Percentiles rank a stretch among this genome's conserved stretches.
phyloP scores from a whole-genome alignment of 805 yeast species.

The Spathaspora hagerdaliae region DNA sequence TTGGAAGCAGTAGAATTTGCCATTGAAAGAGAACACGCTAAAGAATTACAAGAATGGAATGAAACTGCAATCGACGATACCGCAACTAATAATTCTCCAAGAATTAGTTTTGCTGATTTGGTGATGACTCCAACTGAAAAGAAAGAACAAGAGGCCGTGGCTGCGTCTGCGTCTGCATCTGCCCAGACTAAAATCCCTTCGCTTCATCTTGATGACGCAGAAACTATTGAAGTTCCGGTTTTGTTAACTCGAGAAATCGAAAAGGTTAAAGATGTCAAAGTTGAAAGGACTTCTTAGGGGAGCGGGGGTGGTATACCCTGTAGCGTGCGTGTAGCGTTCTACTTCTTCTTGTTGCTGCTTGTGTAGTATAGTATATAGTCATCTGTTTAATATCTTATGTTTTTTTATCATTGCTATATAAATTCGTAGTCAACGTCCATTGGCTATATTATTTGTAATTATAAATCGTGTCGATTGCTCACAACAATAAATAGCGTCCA shows the following conservation, averaged over 20 bases:
- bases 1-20: slow-evolving; percentile 81
- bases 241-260: slow-evolving; percentile 40
- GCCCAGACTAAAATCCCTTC: slow-evolving; percentile 5
- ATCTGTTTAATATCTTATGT: too few relatives aligned
- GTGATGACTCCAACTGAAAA: slow-evolving; percentile 42
- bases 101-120: slow-evolving; percentile 42
- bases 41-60: slow-evolving; percentile 75
- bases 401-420: too few relatives aligned
- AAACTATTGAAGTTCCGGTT: slow-evolving; percentile 49
- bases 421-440: too few relatives aligned
- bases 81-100: slow-evolving; percentile 21
- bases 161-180: neutral
- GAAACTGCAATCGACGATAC: slow-evolving; percentile 36
- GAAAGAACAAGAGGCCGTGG: slow-evolving; percentile 1
- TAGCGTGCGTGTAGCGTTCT: too few relatives aligned
- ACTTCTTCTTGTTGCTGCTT: too few relatives aligned
- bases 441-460: too few relatives aligned
- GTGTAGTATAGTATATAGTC: too few relatives aligned
- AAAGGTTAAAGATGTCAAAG: slow-evolving; percentile 30
- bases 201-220: slow-evolving; percentile 28
- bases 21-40: slow-evolving; percentile 72
- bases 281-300: neutral
- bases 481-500: too few relatives aligned
- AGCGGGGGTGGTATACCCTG: too few relatives aligned
- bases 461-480: too few relatives aligned